Base-by-base conservation (phyloP, 2,329 filamentous ascomycete genomes). In the Pseudogymnoascus sp. region DNA sequence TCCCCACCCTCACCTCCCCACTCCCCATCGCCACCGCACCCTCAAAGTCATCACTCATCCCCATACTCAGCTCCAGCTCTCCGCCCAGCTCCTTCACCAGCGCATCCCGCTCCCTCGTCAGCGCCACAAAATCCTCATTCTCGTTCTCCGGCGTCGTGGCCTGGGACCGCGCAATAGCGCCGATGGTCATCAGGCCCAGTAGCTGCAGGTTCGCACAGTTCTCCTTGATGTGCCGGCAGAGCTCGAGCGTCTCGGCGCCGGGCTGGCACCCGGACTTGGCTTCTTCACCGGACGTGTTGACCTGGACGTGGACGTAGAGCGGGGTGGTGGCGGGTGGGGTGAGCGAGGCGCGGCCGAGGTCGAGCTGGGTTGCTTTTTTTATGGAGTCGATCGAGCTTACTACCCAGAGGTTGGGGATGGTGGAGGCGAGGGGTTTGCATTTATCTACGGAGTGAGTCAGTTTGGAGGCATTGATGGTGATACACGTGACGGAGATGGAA, bases 21-120 rank as follows among this genome's bases (percentile, higher is more conserved):
- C 93, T 97, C 0, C 95, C 95, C 79, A 91, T 79, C 11, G 76
- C 77, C 71, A 98, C 88, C 0, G 95, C 95, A 6, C 88, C 89
- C 78, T 96, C 93, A 75, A 93, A 99, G 75, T 99, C 95, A 72
- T 91, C 87, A 73, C 92, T 97, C 95, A 99, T 99, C 6, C 93
- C 93, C 93, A 99, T 99, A 76, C 93, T 97, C 76, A 98, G 75
- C 79, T 97, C 92, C 70, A 97, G 73, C 65, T 82, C 81, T n/a
- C 85, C 69, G 0, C 80, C 84, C 64, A 92, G 72, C 68, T 87
- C 88, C 71, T 77, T 72, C 2, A 81, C 84, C 2, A 97, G 85
- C 12, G 84, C 75, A 73, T 96, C 89, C 63, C 90, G 80, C 73
- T 89, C 87, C 71, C 88, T 82, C 60, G 78, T 80, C 72, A 99